A percentile compares a stretch with the other conserved stretches of the same genome.
Conservation (phyloP, 1,284 basidiomycete species). For the Volvariella volvacea region DNA sequence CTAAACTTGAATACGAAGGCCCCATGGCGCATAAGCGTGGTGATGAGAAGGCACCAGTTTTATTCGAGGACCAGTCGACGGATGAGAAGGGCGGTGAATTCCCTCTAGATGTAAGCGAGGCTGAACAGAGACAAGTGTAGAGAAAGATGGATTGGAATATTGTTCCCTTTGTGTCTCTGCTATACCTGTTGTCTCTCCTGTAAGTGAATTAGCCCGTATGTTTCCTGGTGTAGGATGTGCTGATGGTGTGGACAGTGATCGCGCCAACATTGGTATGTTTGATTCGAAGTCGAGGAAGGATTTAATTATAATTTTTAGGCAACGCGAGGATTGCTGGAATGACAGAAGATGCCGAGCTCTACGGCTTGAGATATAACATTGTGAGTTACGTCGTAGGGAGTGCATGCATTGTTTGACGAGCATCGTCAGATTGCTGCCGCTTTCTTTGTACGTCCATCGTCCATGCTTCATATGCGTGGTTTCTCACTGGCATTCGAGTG, state of each 20-base stretch:
- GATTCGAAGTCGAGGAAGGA: neutral
- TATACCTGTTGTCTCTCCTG: slow-evolving; percentile 58
- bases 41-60: too few relatives aligned
- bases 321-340: slow-evolving; percentile 33
- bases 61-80: too few relatives aligned
- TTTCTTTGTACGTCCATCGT: slow-evolving; percentile 33
- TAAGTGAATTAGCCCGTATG: slow-evolving; percentile 23
- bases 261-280: slow-evolving; percentile 26
- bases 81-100: too few relatives aligned
- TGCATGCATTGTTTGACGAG: neutral
- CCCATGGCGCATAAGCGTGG: too few relatives aligned
- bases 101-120: slow-evolving; percentile 10
- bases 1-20: too few relatives aligned
- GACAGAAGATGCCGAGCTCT: slow-evolving; percentile 29
- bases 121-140: slow-evolving; percentile 28
- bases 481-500: too few relatives aligned
- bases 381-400: slow-evolving; percentile 15
- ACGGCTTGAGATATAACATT: slow-evolving; percentile 37
- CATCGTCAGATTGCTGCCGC: slow-evolving; percentile 34
- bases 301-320: slow-evolving; percentile 12
- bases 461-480: too few relatives aligned
- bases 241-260: slow-evolving; percentile 20
- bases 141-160: slow-evolving; percentile 45
- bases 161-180: slow-evolving; percentile 42
- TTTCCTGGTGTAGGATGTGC: neutral